Evolutionary conservation across 495 filamentous ascomycete genomes (phyloP).

Genomic region (Penicillium dipodomyicola): DNA sequence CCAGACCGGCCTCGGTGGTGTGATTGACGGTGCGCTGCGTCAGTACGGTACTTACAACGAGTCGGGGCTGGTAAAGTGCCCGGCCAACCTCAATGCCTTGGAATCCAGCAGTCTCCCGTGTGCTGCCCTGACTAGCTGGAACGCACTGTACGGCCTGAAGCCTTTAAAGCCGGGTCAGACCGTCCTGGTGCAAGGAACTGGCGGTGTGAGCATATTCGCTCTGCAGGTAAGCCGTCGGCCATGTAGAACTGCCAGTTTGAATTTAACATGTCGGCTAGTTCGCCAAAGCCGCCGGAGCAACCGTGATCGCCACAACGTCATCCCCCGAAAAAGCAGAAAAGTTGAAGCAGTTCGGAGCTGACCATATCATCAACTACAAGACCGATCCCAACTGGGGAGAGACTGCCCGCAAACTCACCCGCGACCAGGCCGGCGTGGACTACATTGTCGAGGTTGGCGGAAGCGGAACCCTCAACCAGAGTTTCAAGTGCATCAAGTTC

Average conservation of each 20-base stretch:
- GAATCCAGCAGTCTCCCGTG: constrained; percentile 69
- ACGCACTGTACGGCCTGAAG: constrained; percentile 71
- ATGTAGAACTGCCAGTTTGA: too few species aligned
- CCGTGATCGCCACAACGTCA: constrained; percentile 77
- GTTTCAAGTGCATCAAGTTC: constrained; percentile 60
- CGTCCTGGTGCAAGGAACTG: constrained; percentile 78
- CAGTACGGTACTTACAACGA: constrained; percentile 71
- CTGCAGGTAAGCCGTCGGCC: constrained; percentile 64
- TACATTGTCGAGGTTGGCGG: constrained; percentile 74
- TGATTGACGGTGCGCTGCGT: constrained; percentile 66
- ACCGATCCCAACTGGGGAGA: constrained; percentile 70
- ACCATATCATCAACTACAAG: constrained; percentile 77
- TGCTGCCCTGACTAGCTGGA: constrained; percentile 79
- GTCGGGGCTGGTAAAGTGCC: constrained; percentile 64
- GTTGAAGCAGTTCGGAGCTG: constrained; percentile 70
- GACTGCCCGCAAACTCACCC: constrained; percentile 63
- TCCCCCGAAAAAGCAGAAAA: constrained; percentile 61
- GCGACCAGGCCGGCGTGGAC: constrained; percentile 61
- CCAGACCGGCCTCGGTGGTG: constrained; percentile 65
- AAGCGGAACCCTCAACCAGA: constrained; percentile 57
- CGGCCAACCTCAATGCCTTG: constrained; percentile 57
- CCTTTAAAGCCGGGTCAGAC: constrained; percentile 62
- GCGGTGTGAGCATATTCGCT: constrained; percentile 76
- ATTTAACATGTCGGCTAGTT: too few species aligned
- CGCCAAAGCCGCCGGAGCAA: constrained; percentile 78